Evolutionary conservation across 1,284 basidiomycete genomes (phyloP).

Genomic region (Cystobasidium slooffiae): DNA sequence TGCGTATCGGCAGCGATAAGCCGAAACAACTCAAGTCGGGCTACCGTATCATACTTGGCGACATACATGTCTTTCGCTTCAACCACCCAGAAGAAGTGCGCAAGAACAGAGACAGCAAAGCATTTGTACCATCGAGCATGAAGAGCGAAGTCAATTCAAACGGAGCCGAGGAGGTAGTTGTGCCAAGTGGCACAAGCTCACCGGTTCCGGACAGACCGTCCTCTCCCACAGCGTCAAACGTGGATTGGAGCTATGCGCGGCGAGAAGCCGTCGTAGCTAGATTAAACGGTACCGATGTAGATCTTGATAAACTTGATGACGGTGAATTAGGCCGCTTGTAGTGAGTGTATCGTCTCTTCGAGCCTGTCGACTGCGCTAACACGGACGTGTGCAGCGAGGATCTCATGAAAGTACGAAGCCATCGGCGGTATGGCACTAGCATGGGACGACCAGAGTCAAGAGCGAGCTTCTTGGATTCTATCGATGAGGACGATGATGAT

Average conservation of each 20-base stretch:
- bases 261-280: constrained; percentile 85
- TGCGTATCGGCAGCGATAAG: constrained; percentile 76
- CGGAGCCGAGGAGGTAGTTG: constrained; percentile 45
- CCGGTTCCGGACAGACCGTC: constrained; percentile 64
- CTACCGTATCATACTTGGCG: constrained; percentile 93
- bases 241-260: constrained; percentile 92
- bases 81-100: constrained; percentile 94
- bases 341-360: neutral
- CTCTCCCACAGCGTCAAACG: constrained; percentile 71
- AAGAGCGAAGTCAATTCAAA: constrained; percentile 65
- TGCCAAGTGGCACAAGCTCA: constrained; percentile 57
- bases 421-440: constrained; percentile 48
- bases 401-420: constrained; percentile 82
- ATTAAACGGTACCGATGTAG: constrained; percentile 75
- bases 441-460: constrained; percentile 74
- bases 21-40: constrained; percentile 83
- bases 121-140: constrained; percentile 68
- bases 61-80: constrained; percentile 97
- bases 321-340: constrained; percentile 84
- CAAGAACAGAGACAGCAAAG: constrained; percentile 73
- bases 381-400: constrained; percentile 65
- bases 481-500: constrained; percentile 53
- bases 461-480: constrained; percentile 59
- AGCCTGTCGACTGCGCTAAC: no score
- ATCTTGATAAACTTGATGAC: constrained; percentile 85